Evolutionary conservation across 768 basidiomycete species (phyloP).

Genomic region (Termitomyces sp.): DNA sequence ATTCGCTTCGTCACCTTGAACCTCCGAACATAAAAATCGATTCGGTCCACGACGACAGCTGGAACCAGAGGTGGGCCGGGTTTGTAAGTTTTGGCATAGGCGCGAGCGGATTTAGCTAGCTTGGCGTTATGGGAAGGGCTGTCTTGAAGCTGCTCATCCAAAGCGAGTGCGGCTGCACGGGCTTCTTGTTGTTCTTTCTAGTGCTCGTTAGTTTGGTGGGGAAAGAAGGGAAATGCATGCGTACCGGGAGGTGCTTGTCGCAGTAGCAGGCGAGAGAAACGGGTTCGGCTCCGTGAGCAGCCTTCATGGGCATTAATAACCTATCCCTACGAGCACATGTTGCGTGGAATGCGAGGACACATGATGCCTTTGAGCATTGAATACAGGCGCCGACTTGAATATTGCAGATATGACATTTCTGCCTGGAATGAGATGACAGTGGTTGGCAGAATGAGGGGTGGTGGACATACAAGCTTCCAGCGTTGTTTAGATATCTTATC

Average conservation of each 20-base stretch:
- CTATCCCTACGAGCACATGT: conserved; percentile 91
- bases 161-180: conserved; percentile 48
- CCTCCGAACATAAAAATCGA: conserved; percentile 67
- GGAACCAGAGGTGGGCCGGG: conserved; percentile 93
- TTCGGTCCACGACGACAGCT: conserved; percentile 71
- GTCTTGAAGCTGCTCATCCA: conserved; percentile 39
- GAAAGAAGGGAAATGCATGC: conserved; percentile 18
- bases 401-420: conserved; percentile 47
- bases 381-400: conserved; percentile 79
- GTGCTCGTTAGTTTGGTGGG: background rate
- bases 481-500: conserved; percentile 84
- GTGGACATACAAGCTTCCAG: conserved; percentile 80
- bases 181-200: conserved; percentile 68
- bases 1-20: conserved; percentile 68
- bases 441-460: background rate
- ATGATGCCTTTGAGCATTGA: conserved; percentile 65
- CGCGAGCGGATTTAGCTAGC: conserved; percentile 75
- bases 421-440: background rate
- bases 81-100: conserved; percentile 88
- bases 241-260: conserved; percentile 85
- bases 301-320: conserved; percentile 83
- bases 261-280: conserved; percentile 74
- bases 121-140: conserved; percentile 34
- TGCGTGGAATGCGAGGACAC: conserved; percentile 91
- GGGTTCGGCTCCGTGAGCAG: conserved; percentile 60